A percentile compares a stretch with the other conserved stretches of the same genome.
Evolutionary conservation across 2,329 filamentous ascomycete species (phyloP).

Genomic region (Penicillium corylophilum): DNA sequence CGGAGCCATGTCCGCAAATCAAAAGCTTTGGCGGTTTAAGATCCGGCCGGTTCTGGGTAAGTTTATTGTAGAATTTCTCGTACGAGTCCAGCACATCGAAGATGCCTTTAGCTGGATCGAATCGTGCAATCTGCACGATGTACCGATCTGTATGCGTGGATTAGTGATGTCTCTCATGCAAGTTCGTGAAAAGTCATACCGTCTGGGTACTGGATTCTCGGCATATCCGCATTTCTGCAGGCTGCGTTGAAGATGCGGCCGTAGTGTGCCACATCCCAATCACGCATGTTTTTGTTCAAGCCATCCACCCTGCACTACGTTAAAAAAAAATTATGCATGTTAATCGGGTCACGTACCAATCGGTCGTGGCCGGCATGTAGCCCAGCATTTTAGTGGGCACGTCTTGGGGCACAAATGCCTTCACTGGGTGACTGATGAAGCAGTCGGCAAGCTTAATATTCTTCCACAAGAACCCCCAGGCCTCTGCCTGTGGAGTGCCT

Average conservation of each 20-base stretch:
- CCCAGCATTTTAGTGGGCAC: slow-evolving; percentile 67
- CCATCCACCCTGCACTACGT: slow-evolving; percentile 63
- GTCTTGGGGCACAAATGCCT: slow-evolving; percentile 68
- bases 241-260: slow-evolving; percentile 69
- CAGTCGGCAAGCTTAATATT: slow-evolving; percentile 69
- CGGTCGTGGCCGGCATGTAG: slow-evolving; percentile 77
- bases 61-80: slow-evolving; percentile 65
- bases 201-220: slow-evolving; percentile 41
- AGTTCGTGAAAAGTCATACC: slow-evolving; percentile 17
- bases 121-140: slow-evolving; percentile 77
- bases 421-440: slow-evolving; percentile 80
- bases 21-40: slow-evolving; percentile 67
- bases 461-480: slow-evolving; percentile 74
- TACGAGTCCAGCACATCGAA: slow-evolving; percentile 74
- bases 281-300: slow-evolving; percentile 70
- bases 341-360: slow-evolving; percentile 56
- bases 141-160: slow-evolving; percentile 61
- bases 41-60: slow-evolving; percentile 49
- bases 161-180: slow-evolving; percentile 36
- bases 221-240: slow-evolving; percentile 56
- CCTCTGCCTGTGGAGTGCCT: slow-evolving; percentile 67
- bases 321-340: slow-evolving; percentile 12
- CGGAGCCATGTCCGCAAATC: slow-evolving; percentile 74
- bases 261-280: slow-evolving; percentile 72
- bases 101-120: slow-evolving; percentile 81